Evolutionary conservation across 768 basidiomycete genomes (phyloP), one percentile per base, ranked within the genome.

Genomic region (Hemileccinum rubropunctum): DNA sequence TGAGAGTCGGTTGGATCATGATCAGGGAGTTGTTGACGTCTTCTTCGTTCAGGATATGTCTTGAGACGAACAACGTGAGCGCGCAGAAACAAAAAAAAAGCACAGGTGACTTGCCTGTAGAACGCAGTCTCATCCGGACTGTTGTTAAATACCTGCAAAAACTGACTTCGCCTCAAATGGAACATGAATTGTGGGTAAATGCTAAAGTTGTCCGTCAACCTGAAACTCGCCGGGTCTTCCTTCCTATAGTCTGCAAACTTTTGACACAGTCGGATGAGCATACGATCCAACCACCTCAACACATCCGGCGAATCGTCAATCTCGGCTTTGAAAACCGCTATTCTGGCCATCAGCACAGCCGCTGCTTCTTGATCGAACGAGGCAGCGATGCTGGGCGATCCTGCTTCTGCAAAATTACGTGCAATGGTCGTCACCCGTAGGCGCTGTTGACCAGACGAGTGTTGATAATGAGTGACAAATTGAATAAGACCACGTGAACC

Each of bases 131-230:
- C 97, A 67, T 99, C 97, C 8, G 97, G 97, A 77, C 92, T 95
- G 77, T 98, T 99, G 71, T 98, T 98, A 73, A 98, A 98, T 47
- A 98, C 95, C 71, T 99, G 97, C 67, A 99, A 76, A 76, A 99
- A 98, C 72, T 98, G 95, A 78, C 91, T 93, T 67, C 97, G 76
- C 51, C 95, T 80, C 53, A 99, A 71, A 72, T 99, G 97, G 85
- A 98, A 99, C 97, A 98, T 99, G 76, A 99, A 99, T 66, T 98
- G 97, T 14, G 97, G 97, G 69, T 99, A 99, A 61, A 99, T 98
- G 66, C 90, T 91, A 72, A 99, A 98, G 71, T 97, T 97, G 66
- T 97, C 93, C 48, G 83, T 78, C 57, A 99, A 76, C 58, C 93
- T 78, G 80, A 99, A 98, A 65, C 88, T 92, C 33, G 84, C 80